Percentiles rank a stretch among this genome's conserved stretches.
Evolutionary conservation across 2,329 filamentous ascomycete genomes (phyloP).

Genomic region (Pyrenophora tritici-repentis): DNA sequence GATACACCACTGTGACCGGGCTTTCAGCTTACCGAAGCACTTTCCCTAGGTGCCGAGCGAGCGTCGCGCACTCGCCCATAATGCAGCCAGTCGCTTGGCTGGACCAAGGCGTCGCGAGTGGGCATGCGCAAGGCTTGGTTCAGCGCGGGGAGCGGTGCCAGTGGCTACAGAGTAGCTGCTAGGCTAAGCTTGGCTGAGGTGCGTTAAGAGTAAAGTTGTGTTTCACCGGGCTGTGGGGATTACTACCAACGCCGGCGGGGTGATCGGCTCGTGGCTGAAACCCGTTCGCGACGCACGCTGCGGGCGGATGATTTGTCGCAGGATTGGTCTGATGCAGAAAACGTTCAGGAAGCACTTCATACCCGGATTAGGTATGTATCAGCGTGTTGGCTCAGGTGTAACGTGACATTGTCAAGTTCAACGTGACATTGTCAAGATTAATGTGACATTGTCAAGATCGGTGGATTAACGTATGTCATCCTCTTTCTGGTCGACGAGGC

Average conservation of each 20-base stretch:
- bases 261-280: neutral
- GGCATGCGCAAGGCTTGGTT: neutral
- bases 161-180: no score
- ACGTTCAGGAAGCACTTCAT: no score
- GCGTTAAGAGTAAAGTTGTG: no score
- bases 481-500: no score
- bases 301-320: neutral
- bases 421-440: no score
- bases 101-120: slow-evolving; percentile 2
- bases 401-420: no score
- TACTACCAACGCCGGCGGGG: neutral
- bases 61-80: neutral
- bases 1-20: slow-evolving; percentile 4
- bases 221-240: neutral
- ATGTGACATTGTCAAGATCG: no score
- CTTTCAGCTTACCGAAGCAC: neutral
- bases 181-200: neutral
- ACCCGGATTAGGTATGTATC: no score
- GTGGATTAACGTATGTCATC: no score
- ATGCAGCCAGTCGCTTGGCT: neutral
- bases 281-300: neutral
- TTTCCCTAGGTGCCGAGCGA: no score
- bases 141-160: neutral
- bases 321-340: no score
- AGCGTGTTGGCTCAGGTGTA: no score